phyloP scores from a whole-genome alignment of 129 eudicot genomes.

The Sambucus nigra region DNA sequence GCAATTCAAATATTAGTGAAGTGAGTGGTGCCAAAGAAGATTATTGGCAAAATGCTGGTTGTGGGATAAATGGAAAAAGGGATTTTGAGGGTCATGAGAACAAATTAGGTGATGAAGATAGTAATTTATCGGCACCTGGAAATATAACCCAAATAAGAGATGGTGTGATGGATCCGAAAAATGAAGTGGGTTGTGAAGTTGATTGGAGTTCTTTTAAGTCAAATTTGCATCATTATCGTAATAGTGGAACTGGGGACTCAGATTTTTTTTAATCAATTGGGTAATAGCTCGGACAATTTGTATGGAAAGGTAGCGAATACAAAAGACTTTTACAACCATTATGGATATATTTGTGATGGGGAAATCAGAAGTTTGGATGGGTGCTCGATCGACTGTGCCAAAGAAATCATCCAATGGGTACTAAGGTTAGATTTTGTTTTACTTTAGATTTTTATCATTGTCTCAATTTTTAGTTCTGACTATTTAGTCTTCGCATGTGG shows the following conservation, averaged over 20 bases:
- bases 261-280: constrained; percentile 14
- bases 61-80: neutral
- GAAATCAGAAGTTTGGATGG: too few relatives aligned
- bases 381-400: too few relatives aligned
- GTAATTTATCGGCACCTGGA: neutral
- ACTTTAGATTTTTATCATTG: too few relatives aligned
- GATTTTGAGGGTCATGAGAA: neutral
- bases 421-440: too few relatives aligned
- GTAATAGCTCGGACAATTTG: constrained; percentile 8
- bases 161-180: neutral
- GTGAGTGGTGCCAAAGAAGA: neutral
- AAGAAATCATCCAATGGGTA: too few relatives aligned
- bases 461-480: too few relatives aligned
- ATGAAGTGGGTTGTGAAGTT: constrained; percentile 8
- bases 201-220: constrained; percentile 19
- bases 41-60: constrained; percentile 1
- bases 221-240: neutral
- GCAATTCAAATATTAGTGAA: neutral
- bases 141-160: neutral
- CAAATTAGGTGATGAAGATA: neutral
- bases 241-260: neutral
- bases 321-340: too few relatives aligned
- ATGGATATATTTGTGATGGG: too few relatives aligned
- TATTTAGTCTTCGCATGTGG: too few relatives aligned
- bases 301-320: neutral